Conservation (phyloP, 2,329 filamentous ascomycete species). For the Ophiostoma himal-ulmi region DNA sequence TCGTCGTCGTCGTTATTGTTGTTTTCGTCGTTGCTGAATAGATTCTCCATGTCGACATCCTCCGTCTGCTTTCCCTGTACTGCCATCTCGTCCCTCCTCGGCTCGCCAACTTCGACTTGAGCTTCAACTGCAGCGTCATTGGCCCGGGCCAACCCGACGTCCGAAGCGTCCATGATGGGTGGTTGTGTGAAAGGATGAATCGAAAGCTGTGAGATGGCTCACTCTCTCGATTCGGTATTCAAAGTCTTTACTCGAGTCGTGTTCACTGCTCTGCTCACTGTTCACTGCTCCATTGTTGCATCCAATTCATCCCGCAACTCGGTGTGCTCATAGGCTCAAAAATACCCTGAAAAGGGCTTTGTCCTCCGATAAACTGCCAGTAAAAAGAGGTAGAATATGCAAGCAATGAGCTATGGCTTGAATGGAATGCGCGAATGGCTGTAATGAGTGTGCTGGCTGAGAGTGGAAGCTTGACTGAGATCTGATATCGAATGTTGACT, state of each 20-base stretch:
- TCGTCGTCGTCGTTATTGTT: not conserved
- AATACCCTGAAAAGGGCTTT: not conserved
- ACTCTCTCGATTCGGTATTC: not conserved
- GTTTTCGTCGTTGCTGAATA: conserved; percentile 2
- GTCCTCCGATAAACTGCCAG: not conserved
- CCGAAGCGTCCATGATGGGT: not conserved
- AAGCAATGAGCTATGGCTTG: not conserved
- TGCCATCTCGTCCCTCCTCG: not conserved
- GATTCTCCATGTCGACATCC: not conserved
- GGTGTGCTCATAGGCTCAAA: not conserved
- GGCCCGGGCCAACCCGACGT: no score
- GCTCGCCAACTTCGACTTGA: not conserved
- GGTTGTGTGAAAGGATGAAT: not conserved
- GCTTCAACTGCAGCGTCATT: not conserved
- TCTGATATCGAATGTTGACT: not conserved
- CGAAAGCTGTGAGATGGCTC: conserved; percentile 1
- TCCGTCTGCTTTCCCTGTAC: not conserved
- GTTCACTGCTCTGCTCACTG: not conserved
- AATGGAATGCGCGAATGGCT: not conserved
- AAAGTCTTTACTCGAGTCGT: not conserved
- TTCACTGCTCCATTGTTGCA: conserved; percentile 12
- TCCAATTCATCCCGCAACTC: not conserved
- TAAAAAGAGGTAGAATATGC: not conserved
- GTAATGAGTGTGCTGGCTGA: not conserved
- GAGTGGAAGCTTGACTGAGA: not conserved